Percentiles rank a stretch among this genome's conserved stretches.
These are phyloP conservation scores for Diaporthe sp. DNA, from an alignment of 2,329 filamentous ascomycete species.

Conservation along the genomic window DNA sequence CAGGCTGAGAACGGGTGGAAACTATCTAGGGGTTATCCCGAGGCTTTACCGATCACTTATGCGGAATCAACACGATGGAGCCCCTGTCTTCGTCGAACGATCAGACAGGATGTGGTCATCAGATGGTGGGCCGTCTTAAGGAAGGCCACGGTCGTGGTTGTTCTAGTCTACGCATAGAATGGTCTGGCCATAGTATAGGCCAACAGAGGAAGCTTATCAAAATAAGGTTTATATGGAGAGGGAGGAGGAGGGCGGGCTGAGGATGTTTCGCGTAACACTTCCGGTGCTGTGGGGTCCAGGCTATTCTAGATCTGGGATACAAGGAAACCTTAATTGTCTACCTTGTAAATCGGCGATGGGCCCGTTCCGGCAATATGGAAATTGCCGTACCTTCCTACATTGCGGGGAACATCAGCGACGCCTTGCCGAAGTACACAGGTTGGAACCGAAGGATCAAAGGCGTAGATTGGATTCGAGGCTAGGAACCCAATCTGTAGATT, in stretches of 20 bases:
- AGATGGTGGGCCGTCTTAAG: neutral
- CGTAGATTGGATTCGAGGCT: neutral
- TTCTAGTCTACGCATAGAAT: neutral
- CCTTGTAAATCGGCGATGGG: neutral
- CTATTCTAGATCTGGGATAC: neutral
- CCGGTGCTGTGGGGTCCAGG: neutral
- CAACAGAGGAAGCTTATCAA: neutral
- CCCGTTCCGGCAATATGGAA: neutral
- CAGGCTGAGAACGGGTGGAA: neutral
- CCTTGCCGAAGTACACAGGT: neutral
- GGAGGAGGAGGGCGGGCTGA: neutral
- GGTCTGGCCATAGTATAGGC: too few relatives aligned
- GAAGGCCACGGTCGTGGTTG: neutral
- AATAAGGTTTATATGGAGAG: conserved; percentile 10
- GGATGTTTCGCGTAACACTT: neutral
- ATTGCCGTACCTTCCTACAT: neutral
- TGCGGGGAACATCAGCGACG: neutral
- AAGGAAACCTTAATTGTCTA: neutral
- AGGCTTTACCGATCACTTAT: neutral
- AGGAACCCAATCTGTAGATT: neutral
- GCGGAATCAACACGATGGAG: neutral
- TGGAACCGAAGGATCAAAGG: neutral
- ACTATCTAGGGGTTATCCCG: neutral
- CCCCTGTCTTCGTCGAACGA: neutral
- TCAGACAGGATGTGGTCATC: neutral